Base-by-base conservation (phyloP, 2,329 filamentous ascomycete genomes). In the Rhytidhysteron rufulum region DNA sequence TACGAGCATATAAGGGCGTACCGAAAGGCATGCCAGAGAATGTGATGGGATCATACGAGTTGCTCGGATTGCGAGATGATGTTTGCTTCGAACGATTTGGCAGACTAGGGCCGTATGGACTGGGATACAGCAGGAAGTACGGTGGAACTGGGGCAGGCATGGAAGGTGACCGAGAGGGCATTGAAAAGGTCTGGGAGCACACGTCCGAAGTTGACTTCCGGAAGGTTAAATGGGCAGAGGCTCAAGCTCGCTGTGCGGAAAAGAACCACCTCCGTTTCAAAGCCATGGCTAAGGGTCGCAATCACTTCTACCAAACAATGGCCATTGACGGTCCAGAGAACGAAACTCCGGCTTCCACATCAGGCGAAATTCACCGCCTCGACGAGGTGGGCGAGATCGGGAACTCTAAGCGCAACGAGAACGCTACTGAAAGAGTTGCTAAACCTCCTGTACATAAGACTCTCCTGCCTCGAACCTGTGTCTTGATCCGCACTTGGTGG, bases 41-140 rank as follows among this genome's bases (percentile, higher is more conserved):
- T 43, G 79, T 87, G 2, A 78, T 91, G 57, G 93, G 93, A n/a
- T 95, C 88, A 0, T 90, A 95, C 55, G 81, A 89, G 8, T 65
- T 91, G 30, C 67, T 97, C 10, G 84, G 82, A 0, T 70, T 97
- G 25, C 80, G 85, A 15, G 80, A 94, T 50, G 85, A 95, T 55
- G 79, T 96, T 34, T 98, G 93, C 68, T 96, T 95, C 58, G 93
- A 98, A 52, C 79, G 93, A 2, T 95, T 87, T 60, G 91, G 91
- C 3, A 79, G 89, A 48, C 79, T 93, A 21, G 90, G 88, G 0
- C 86, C 91, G 0, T 98, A 98, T 53, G 91, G 91, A 0, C 80
- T 88, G 45, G 91, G 91, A 7, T 97, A 97, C 63, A 87, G 85
- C 22, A 72, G 77, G 24, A 81, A 82, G 42, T 81, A 77, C 48